Base-by-base conservation (phyloP, 805 yeast genomes). In the Diddensiella caesifluorescens region DNA sequence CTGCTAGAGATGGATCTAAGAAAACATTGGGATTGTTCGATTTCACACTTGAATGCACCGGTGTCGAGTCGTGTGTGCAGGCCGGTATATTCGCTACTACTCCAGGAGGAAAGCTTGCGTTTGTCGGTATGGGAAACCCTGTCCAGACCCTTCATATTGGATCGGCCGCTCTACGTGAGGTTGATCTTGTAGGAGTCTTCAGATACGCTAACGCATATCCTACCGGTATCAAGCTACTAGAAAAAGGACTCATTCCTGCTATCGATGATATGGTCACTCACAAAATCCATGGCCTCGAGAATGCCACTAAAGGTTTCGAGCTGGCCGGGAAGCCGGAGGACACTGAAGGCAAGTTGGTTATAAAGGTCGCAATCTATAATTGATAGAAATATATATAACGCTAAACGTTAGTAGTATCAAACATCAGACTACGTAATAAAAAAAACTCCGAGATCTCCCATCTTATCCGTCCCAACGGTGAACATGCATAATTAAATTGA, bases 71-170 rank as follows among this genome's bases (percentile, higher is more conserved):
- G 23, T 84, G 94, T 52, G 80, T 86, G 47, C 73, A 77, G 50
- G 70, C 78, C 48, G 92, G 86, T 38, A 73, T 86, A 34, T 67
- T 72, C 41, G 70, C 77, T 25, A 68, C 84, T 42, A 73, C 65
- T 35, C 69, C 77, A 28, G 88, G 86, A 46, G 95, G 95, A 20
- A 68, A 78, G 38, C 77, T 73, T 52, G 86, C 84, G 31, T 94
- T 84, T 62, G 90, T 85, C 25, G 95, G 95, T 33, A 83, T 83
- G 78, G 90, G 94, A 16, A 76, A 73, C 39, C 63, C 63, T n/a
- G 38, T 57, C 19, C 61, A 54, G 32, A 59, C 61, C n/a, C 48
- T 60, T 7, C 63, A 59, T 39, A 38, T 59, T 18, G 57, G 54
- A 10, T 45, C 62, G 5, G 63, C 63, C 16, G 47, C 50, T 22